phyloP scores from a whole-genome alignment of 768 basidiomycete genomes.

The Lactarius trivialis region DNA sequence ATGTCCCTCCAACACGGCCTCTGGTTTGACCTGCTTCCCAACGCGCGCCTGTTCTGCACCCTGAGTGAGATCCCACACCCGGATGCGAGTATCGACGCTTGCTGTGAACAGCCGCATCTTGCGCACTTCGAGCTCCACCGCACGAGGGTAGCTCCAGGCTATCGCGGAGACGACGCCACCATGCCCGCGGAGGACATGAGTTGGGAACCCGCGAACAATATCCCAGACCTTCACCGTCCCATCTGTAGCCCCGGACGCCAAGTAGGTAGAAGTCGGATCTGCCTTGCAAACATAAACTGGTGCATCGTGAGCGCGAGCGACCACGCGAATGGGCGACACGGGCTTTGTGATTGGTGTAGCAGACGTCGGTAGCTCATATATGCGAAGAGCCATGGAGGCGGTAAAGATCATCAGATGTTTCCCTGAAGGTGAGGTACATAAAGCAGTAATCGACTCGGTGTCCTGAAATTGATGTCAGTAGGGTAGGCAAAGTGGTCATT shows the following conservation, averaged over 20 bases:
- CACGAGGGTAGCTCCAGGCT: constrained; percentile 71
- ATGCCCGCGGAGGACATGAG: constrained; percentile 93
- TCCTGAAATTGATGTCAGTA: constrained; percentile 48
- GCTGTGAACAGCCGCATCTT: constrained; percentile 83
- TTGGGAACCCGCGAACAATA: constrained; percentile 77
- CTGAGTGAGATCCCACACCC: constrained; percentile 78
- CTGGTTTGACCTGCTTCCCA: constrained; percentile 52
- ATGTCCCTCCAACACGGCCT: constrained; percentile 89
- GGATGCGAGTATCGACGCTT: constrained; percentile 84
- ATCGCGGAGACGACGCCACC: constrained; percentile 96
- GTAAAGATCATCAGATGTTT: constrained; percentile 76
- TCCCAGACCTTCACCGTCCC: constrained; percentile 98
- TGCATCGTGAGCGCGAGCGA: constrained; percentile 84
- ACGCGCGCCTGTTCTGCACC: constrained; percentile 48
- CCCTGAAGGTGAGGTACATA: constrained; percentile 73
- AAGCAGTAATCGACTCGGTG: constrained; percentile 73
- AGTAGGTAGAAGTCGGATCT: constrained; percentile 81
- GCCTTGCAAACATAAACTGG: constrained; percentile 85
- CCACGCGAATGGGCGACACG: constrained; percentile 64
- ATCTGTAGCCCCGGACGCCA: constrained; percentile 95
- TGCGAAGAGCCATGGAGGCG: constrained; percentile 69
- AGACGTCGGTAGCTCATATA: constrained; percentile 69
- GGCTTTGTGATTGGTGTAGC: constrained; percentile 38
- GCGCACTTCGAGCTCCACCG: constrained; percentile 32
- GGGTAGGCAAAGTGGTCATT: constrained; percentile 1